Conservation (phyloP, 345 rosid species). For the Bruguiera sexangula region DNA sequence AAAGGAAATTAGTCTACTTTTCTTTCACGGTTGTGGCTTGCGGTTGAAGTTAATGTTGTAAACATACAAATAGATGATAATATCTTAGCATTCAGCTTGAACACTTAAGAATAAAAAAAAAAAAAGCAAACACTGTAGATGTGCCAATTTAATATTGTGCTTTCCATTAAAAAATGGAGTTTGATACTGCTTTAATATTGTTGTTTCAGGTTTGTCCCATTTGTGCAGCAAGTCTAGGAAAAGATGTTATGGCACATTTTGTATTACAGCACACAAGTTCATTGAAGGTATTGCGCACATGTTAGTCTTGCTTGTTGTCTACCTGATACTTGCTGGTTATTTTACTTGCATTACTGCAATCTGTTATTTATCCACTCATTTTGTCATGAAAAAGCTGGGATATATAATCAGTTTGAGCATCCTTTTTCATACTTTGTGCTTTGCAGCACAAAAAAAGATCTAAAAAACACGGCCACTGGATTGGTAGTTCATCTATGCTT, state of each 20-base stretch:
- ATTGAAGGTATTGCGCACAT: constrained; percentile 37
- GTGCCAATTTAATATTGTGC: background rate
- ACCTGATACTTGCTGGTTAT: too few relatives aligned
- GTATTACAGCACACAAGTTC: constrained; percentile 45
- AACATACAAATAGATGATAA: background rate
- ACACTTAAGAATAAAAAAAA: background rate
- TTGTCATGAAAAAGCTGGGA: background rate
- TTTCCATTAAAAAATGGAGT: background rate
- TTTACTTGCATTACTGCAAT: too few relatives aligned
- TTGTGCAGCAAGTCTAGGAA: constrained; percentile 61
- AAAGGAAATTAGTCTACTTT: background rate
- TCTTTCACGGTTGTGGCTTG: background rate
- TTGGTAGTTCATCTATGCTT: constrained; percentile 37
- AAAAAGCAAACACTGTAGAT: background rate
- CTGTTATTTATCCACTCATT: too few relatives aligned
- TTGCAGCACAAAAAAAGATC: constrained; percentile 50
- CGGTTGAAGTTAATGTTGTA: background rate
- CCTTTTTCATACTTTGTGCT: constrained; percentile 4
- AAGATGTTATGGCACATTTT: constrained; percentile 56
- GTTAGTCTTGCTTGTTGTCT: background rate
- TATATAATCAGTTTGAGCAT: background rate
- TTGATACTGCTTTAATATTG: background rate
- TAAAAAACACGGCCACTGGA: constrained; percentile 29
- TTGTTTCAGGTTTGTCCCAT: constrained; percentile 60
- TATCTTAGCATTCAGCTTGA: background rate